phyloP scores from a whole-genome alignment of 371 early-diverging fungal genomes.

The Chytridium lagenaria region DNA sequence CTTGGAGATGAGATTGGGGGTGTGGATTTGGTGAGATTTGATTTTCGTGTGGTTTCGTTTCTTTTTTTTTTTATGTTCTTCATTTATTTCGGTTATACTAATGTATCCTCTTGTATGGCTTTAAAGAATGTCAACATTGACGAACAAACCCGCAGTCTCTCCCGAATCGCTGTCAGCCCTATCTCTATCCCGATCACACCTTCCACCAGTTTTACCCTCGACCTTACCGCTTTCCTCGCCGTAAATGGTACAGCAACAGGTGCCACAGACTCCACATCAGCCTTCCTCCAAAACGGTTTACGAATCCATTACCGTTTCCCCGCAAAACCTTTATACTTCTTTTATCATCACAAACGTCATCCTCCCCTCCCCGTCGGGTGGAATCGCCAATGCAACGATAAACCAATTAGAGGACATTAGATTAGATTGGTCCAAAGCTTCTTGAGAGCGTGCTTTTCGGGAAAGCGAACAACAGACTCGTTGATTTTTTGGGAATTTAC shows the following conservation, averaged over 20 bases:
- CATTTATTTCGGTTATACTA: no score
- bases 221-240: background rate
- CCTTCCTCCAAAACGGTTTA: background rate
- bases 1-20: constrained; percentile 10
- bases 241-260: background rate
- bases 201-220: background rate
- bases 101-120: no score
- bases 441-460: background rate
- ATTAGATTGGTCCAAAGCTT: background rate
- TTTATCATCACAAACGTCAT: background rate
- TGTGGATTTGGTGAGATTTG: constrained; percentile 13
- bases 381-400: background rate
- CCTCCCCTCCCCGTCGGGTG: background rate
- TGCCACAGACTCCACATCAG: background rate
- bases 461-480: no score
- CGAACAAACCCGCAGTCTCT: background rate
- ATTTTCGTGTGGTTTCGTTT: background rate
- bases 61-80: background rate
- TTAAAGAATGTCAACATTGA: background rate
- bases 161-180: background rate
- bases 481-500: background rate
- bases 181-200: background rate
- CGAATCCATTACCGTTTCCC: background rate
- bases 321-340: background rate
- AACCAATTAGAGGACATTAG: constrained; percentile 16